phyloP scores from a whole-genome alignment of 768 basidiomycete species.

The Collybiopsis luxurians region DNA sequence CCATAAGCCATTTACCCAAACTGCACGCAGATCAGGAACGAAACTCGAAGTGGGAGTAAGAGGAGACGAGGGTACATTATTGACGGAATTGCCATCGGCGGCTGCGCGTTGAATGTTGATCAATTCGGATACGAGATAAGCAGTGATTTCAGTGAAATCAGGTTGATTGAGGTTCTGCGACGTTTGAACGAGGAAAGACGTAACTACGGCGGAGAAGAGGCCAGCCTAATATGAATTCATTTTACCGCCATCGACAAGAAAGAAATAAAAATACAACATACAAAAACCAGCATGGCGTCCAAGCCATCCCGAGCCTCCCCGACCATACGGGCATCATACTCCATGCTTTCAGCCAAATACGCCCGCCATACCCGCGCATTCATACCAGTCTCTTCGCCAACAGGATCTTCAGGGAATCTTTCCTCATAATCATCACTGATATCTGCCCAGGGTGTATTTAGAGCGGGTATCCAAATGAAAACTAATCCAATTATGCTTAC shows the following conservation, averaged over 20 bases:
- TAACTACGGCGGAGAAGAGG: constrained; percentile 9
- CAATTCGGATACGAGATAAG: neutral
- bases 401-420: constrained; percentile 1
- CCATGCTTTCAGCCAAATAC: constrained; percentile 6
- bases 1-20: constrained; percentile 10
- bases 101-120: neutral
- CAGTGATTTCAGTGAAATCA: neutral
- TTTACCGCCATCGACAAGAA: neutral
- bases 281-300: constrained; percentile 12
- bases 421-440: constrained; percentile 1
- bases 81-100: neutral
- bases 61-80: neutral
- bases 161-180: neutral
- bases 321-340: constrained; percentile 6
- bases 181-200: constrained; percentile 2
- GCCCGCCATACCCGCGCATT: constrained; percentile 10
- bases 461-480: no score
- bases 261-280: constrained; percentile 8
- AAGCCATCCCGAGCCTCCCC: constrained; percentile 2
- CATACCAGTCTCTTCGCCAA: constrained; percentile 6
- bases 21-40: neutral
- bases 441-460: neutral
- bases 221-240: constrained; percentile 6
- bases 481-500: no score
- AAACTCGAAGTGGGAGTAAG: neutral